Base-by-base conservation (phyloP, 352 stramenopile genomes). In the Phytophthora aleatoria region DNA sequence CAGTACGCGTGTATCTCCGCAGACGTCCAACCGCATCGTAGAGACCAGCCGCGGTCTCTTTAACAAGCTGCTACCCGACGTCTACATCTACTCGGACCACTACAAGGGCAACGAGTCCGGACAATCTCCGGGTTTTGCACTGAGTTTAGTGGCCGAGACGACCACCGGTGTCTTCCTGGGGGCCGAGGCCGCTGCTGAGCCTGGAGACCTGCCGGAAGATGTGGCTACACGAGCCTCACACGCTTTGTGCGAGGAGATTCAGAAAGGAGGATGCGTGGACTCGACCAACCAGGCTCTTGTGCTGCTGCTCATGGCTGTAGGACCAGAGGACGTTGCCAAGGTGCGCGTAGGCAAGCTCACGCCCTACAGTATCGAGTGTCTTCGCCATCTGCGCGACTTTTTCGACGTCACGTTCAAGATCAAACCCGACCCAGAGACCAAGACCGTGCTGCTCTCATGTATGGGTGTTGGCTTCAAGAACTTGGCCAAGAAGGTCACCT, bases 31-130 rank as follows among this genome's bases (percentile, higher is more conserved):
- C 63, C 90, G 98, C 41, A 98, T 99, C 48, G 97, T 99, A 24
- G 97, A 99, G 67, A 94, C 94, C 1, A 96, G 84, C 64, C 84
- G 92, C n/a, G 97, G 94, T 2, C 73, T 99, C 4, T 98, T 99
- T 63, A 99, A 99, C 74, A 85, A 97, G 63, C 87, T 99, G 38
- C 72, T 99, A 26, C 97, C 98, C 0, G 98, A 99, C 72, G 97
- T 99, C 44, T 99, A 99, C 87, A 99, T 99, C 65, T 97, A 98
- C 78, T 99, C 97, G 33, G 98, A 99, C 79, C 97, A 99, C 64
- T 98, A 99, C 77, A 98, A 96, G 58, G 94, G 92, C 39, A 77
- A 86, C 28, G 87, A 96, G 63, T 96, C 87, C 8, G 87, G 87
- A 5, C 82, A 94, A 56, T 95, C 85, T 60, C 96, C 97, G 1